Conservation (phyloP, 768 basidiomycete species). For the Suillus bovinus region DNA sequence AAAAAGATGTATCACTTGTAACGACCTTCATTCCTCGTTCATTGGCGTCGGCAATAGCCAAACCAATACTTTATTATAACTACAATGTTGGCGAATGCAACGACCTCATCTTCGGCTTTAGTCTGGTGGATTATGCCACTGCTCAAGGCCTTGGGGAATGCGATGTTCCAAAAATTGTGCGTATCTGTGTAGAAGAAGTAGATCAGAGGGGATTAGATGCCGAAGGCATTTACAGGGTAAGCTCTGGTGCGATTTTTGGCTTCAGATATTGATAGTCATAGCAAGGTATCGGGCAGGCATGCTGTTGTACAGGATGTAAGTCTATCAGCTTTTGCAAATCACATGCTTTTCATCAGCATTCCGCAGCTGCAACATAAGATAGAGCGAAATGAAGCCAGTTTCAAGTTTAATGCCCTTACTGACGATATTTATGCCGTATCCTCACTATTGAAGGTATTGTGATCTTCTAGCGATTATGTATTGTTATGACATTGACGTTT, state of each 20-base stretch:
- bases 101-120: slow-evolving; percentile 89
- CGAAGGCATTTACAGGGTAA: slow-evolving; percentile 81
- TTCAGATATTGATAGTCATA: slow-evolving; percentile 9
- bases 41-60: slow-evolving; percentile 64
- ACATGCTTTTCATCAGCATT: slow-evolving; percentile 8
- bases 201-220: slow-evolving; percentile 75
- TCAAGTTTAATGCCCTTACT: slow-evolving; percentile 64
- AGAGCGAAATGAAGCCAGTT: slow-evolving; percentile 77
- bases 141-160: slow-evolving; percentile 71
- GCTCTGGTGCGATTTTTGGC: slow-evolving; percentile 18
- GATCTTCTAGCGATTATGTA: background rate
- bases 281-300: slow-evolving; percentile 80
- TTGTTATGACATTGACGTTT: slow-evolving; percentile 7
- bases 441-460: slow-evolving; percentile 75
- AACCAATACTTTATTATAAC: slow-evolving; percentile 74
- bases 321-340: background rate
- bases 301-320: slow-evolving; percentile 80
- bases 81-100: slow-evolving; percentile 81
- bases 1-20: slow-evolving; percentile 65
- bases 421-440: slow-evolving; percentile 86
- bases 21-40: slow-evolving; percentile 59
- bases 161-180: slow-evolving; percentile 77
- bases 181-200: slow-evolving; percentile 79
- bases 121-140: slow-evolving; percentile 86
- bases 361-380: slow-evolving; percentile 80